Evolutionary conservation across 2,329 filamentous ascomycete species (phyloP).

Genomic region (Aureobasidium sp.): DNA sequence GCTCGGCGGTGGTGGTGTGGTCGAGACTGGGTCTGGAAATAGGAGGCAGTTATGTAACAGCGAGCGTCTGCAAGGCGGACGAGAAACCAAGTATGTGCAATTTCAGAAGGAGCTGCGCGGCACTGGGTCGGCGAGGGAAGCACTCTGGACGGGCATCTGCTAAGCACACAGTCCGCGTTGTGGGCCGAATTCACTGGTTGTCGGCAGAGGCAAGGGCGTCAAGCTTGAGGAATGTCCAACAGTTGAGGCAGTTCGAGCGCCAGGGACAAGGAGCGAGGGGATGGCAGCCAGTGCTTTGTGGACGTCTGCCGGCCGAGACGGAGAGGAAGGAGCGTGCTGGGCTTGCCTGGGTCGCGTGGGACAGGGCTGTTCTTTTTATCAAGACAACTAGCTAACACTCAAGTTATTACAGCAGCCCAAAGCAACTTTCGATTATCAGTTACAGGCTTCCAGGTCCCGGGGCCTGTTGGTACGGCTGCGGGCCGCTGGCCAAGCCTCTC

Average conservation of each 20-base stretch:
- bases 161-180: neutral
- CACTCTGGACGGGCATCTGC: conserved; percentile 1
- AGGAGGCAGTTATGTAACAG: conserved; percentile 12
- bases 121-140: conserved; percentile 13
- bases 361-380: conserved; percentile 1
- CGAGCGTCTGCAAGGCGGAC: conserved; percentile 11
- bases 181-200: conserved; percentile 6
- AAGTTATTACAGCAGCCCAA: neutral
- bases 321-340: neutral
- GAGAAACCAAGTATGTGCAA: conserved; percentile 13
- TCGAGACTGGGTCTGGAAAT: neutral
- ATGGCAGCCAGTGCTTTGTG: neutral
- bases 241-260: too few species aligned
- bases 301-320: neutral
- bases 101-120: conserved; percentile 10
- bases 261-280: neutral
- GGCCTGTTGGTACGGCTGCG: neutral
- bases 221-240: conserved; percentile 8
- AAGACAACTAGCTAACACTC: neutral
- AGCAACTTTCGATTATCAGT: neutral
- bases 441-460: neutral
- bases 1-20: neutral
- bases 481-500: neutral
- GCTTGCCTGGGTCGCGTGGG: neutral
- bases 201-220: conserved; percentile 2